A percentile compares a stretch with the other conserved stretches of the same genome.
Conservation (phyloP, 495 filamentous ascomycete genomes). For the Talaromyces trachyspermus region DNA sequence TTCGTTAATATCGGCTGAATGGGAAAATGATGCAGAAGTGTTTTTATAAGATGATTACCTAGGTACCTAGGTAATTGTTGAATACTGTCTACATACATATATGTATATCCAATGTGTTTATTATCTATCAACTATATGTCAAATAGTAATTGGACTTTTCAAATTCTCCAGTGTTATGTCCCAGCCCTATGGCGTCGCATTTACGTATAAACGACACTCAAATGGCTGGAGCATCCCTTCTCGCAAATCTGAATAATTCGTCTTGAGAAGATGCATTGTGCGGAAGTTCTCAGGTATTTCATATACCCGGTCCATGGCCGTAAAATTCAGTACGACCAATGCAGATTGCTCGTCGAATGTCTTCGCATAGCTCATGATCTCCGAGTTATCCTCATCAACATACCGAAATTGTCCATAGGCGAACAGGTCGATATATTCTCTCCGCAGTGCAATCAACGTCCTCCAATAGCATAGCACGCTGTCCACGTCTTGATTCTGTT, state of each 20-base stretch:
- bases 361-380: slow-evolving; percentile 3
- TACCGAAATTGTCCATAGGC: slow-evolving; percentile 1
- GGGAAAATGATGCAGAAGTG: slow-evolving; percentile 1
- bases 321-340: slow-evolving; percentile 3
- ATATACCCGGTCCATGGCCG: slow-evolving; percentile 4
- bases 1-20: slow-evolving; percentile 3
- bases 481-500: slow-evolving; percentile 23
- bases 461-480: slow-evolving; percentile 44
- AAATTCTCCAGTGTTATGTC: neutral
- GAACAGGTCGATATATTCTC: slow-evolving; percentile 3
- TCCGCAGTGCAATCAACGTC: slow-evolving; percentile 19
- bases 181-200: neutral
- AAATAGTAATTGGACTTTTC: slow-evolving; percentile 1
- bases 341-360: slow-evolving; percentile 5
- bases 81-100: neutral
- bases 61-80: too few species aligned
- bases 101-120: neutral
- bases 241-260: slow-evolving; percentile 4
- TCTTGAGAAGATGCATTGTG: slow-evolving; percentile 1
- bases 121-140: slow-evolving; percentile 3
- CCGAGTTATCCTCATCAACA: slow-evolving; percentile 3
- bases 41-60: neutral
- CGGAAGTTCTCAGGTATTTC: slow-evolving; percentile 2
- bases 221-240: slow-evolving; percentile 2
- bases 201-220: slow-evolving; percentile 6